Percentiles rank a stretch among this genome's conserved stretches.
Evolutionary conservation across 2,329 filamentous ascomycete species (phyloP).

Genomic region (Alternaria conjuncta): DNA sequence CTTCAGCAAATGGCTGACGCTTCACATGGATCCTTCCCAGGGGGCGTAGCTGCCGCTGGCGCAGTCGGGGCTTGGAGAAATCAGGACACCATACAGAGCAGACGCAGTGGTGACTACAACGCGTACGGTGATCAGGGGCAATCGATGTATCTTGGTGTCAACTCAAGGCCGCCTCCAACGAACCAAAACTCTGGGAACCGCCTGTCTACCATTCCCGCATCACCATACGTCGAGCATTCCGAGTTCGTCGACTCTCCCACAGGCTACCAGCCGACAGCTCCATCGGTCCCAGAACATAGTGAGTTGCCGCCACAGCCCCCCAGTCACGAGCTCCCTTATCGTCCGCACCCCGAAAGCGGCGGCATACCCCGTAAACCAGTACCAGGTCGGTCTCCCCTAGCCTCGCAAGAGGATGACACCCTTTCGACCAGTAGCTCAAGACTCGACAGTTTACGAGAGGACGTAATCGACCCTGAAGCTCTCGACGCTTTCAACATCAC

Average conservation of each 20-base stretch:
- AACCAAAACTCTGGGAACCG: slow-evolving; percentile 52
- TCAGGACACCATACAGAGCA: slow-evolving; percentile 38
- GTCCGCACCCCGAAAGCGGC: slow-evolving; percentile 34
- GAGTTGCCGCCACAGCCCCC: slow-evolving; percentile 32
- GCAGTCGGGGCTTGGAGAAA: slow-evolving; percentile 51
- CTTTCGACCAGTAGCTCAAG: slow-evolving; percentile 51
- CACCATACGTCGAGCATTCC: slow-evolving; percentile 51
- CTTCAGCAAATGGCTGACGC: slow-evolving; percentile 80
- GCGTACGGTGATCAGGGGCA: slow-evolving; percentile 27
- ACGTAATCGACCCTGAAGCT: slow-evolving; percentile 54
- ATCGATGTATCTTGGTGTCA: slow-evolving; percentile 48
- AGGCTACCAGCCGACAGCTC: slow-evolving; percentile 40
- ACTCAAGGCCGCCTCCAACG: slow-evolving; percentile 62
- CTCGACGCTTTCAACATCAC: slow-evolving; percentile 49
- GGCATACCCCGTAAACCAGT: slow-evolving; percentile 49
- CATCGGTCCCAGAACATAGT: slow-evolving; percentile 46
- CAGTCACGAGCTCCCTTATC: slow-evolving; percentile 33
- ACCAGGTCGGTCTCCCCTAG: slow-evolving; percentile 50
- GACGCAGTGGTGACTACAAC: slow-evolving; percentile 42
- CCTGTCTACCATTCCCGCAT: slow-evolving; percentile 56
- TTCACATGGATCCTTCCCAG: slow-evolving; percentile 57
- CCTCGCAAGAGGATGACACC: slow-evolving; percentile 45
- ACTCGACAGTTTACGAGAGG: slow-evolving; percentile 52
- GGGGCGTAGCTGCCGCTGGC: slow-evolving; percentile 47
- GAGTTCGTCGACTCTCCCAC: slow-evolving; percentile 43